phyloP scores from a whole-genome alignment of 208 protist genomes.

The Leishmania mexicana region DNA sequence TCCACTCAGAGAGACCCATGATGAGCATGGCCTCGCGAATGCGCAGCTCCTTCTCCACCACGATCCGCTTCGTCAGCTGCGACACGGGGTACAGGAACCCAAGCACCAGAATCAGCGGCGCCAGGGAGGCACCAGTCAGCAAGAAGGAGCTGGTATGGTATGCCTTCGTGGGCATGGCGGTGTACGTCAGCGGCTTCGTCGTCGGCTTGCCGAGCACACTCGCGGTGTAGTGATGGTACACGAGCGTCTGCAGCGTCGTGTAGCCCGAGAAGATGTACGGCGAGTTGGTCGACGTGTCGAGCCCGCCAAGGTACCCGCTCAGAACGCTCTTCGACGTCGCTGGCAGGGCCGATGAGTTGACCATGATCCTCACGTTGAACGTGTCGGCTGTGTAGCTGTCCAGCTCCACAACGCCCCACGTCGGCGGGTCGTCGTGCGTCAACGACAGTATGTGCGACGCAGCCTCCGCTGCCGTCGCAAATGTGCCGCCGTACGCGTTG shows the following conservation, averaged over 20 bases:
- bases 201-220: background rate
- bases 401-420: conserved; percentile 34
- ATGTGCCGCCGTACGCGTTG: conserved; percentile 45
- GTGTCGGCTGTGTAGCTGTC: background rate
- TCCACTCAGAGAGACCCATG: conserved; percentile 65
- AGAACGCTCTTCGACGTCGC: background rate
- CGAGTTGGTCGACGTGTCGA: background rate
- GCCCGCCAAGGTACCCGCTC: conserved; percentile 23
- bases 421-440: conserved; percentile 3
- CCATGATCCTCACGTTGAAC: conserved; percentile 29
- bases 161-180: conserved; percentile 21
- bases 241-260: conserved; percentile 30
- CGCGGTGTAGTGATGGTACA: conserved; percentile 35
- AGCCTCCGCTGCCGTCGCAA: conserved; percentile 17
- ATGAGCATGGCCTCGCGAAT: conserved; percentile 81
- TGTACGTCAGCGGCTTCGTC: conserved; percentile 23
- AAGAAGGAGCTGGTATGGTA: conserved; percentile 37
- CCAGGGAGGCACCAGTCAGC: conserved; percentile 17
- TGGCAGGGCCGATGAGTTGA: conserved; percentile 37
- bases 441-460: conserved; percentile 7
- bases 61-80: conserved; percentile 69
- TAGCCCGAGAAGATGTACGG: conserved; percentile 42
- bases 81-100: conserved; percentile 73
- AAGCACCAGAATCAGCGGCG: conserved; percentile 65
- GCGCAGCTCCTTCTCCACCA: conserved; percentile 81